phyloP scores from a whole-genome alignment of 140 eudicot species.

The Stevia rebaudiana region DNA sequence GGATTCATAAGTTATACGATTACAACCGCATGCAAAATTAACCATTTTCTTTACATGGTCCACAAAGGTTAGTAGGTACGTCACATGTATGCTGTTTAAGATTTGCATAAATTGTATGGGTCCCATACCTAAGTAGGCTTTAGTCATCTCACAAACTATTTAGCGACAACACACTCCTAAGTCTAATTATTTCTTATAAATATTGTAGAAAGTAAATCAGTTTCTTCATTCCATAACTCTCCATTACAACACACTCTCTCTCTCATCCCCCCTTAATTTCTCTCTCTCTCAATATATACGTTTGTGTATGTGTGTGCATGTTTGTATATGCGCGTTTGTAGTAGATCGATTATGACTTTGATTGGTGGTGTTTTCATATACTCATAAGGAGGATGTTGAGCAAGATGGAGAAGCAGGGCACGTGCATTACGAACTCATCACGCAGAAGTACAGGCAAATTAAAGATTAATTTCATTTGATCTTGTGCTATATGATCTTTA shows the following conservation, averaged over 20 bases:
- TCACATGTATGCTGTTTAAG: background rate
- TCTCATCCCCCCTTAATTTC: too few species aligned
- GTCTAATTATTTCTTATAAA: background rate
- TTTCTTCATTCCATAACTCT: background rate
- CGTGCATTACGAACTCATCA: slow-evolving; percentile 77
- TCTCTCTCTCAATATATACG: background rate
- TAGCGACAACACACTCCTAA: slow-evolving; percentile 9
- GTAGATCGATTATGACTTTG: background rate
- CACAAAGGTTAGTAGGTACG: slow-evolving; percentile 1
- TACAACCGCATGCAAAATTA: background rate
- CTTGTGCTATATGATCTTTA: too few species aligned
- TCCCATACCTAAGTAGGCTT: slow-evolving; percentile 12
- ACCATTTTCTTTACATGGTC: background rate
- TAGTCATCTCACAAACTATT: slow-evolving; percentile 11
- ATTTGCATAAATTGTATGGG: slow-evolving; percentile 4
- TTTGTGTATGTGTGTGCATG: background rate
- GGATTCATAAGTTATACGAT: background rate
- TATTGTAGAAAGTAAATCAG: slow-evolving; percentile 1
- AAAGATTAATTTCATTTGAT: too few species aligned
- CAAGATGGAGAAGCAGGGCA: slow-evolving; percentile 99
- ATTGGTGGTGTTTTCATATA: background rate
- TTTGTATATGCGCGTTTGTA: background rate
- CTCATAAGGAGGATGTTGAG: slow-evolving; percentile 58
- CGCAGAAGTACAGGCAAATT: background rate
- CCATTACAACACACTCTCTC: background rate